These are phyloP conservation scores for Aureobasidium sp. DNA, from an alignment of 2,329 filamentous ascomycete species.

Conservation along the genomic window DNA sequence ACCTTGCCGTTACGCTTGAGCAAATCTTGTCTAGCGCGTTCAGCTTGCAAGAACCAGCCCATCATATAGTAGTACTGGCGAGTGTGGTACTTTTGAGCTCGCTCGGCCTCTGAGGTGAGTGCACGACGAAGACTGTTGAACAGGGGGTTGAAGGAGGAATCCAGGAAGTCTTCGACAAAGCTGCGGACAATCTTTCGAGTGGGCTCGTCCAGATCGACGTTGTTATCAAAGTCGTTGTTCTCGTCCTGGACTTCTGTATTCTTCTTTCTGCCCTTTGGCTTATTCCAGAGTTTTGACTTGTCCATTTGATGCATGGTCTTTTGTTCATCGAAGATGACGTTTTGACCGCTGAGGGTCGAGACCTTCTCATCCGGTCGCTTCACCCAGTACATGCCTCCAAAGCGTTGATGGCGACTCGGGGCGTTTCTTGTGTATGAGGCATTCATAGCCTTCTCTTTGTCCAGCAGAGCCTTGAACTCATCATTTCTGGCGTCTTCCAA, in stretches of 20 bases:
- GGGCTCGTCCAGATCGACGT: conserved; percentile 58
- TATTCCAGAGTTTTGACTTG: conserved; percentile 80
- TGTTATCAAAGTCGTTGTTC: conserved; percentile 64
- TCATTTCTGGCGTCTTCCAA: conserved; percentile 59
- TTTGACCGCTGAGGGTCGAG: conserved; percentile 80
- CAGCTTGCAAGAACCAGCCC: conserved; percentile 76
- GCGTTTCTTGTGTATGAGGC: conserved; percentile 67
- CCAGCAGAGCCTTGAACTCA: conserved; percentile 66
- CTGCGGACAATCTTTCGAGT: conserved; percentile 66
- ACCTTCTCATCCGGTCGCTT: conserved; percentile 78
- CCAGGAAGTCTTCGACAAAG: conserved; percentile 89
- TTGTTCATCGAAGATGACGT: conserved; percentile 65
- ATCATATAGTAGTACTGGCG: conserved; percentile 88
- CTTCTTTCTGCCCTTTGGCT: conserved; percentile 51
- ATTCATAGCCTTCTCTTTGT: conserved; percentile 77
- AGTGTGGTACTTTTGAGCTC: conserved; percentile 67
- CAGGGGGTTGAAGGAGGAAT: conserved; percentile 85
- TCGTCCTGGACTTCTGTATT: conserved; percentile 41
- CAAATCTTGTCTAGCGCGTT: conserved; percentile 57
- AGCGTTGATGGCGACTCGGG: conserved; percentile 82
- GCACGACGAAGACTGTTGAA: conserved; percentile 81
- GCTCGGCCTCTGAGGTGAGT: conserved; percentile 79
- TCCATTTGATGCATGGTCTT: conserved; percentile 82
- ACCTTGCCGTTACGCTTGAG: conserved; percentile 30
- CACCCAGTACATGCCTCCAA: conserved; percentile 96